phyloP scores from a whole-genome alignment of 1,284 basidiomycete species.

The Apiotrichum mycotoxinovorans region DNA sequence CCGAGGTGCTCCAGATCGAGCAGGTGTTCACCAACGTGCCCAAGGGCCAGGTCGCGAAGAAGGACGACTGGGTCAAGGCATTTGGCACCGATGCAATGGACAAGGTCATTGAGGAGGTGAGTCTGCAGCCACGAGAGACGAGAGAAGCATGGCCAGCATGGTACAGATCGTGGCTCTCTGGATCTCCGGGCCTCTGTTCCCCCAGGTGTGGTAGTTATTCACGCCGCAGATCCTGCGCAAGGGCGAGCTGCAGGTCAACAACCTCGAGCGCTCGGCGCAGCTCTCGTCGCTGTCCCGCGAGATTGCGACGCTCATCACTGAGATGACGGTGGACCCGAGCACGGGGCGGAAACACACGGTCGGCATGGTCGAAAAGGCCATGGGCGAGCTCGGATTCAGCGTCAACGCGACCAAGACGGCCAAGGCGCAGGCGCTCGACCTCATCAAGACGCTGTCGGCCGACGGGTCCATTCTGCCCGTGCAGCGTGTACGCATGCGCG shows the following conservation, averaged over 20 bases:
- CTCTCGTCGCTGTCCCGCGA: constrained; percentile 78
- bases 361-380: constrained; percentile 96
- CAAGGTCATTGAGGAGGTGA: constrained; percentile 78
- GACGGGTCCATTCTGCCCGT: constrained; percentile 70
- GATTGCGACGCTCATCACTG: constrained; percentile 88
- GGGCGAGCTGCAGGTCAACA: constrained; percentile 94
- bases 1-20: constrained; percentile 95
- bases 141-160: too few relatives aligned
- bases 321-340: constrained; percentile 89
- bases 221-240: constrained; percentile 78
- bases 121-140: too few relatives aligned
- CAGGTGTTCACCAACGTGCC: constrained; percentile 96
- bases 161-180: too few relatives aligned
- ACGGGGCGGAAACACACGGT: constrained; percentile 89
- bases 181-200: background rate
- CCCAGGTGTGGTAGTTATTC: too few relatives aligned
- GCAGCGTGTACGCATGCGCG: constrained; percentile 85
- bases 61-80: constrained; percentile 83
- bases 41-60: constrained; percentile 89
- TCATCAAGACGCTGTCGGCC: constrained; percentile 74
- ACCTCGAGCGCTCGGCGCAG: constrained; percentile 92
- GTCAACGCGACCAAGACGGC: constrained; percentile 84
- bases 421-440: constrained; percentile 90
- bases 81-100: constrained; percentile 74
- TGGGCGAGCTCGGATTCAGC: constrained; percentile 90